Conservation (phyloP, 106 monocot genomes). For the Phalaenopsis equestris region DNA sequence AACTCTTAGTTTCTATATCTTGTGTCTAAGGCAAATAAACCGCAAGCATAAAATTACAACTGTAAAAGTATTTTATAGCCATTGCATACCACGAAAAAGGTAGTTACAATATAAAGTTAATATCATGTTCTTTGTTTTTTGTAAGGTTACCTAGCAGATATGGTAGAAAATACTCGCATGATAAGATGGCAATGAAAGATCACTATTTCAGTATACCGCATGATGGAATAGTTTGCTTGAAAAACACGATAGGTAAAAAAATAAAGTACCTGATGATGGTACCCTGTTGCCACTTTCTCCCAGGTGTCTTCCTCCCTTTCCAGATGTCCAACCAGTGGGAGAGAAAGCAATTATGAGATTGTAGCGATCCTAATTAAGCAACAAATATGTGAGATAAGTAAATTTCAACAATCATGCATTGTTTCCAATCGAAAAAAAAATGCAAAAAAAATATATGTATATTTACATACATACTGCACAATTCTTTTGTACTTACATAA, state of each 20-base stretch:
- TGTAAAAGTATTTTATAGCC: neutral
- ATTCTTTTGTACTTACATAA: no score
- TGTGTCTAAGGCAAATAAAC: neutral
- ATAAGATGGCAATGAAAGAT: neutral
- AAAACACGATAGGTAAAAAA: neutral
- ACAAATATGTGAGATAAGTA: neutral
- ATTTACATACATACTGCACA: no score
- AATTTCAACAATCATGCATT: neutral
- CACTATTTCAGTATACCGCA: neutral
- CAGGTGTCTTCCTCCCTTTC: slow-evolving; percentile 86
- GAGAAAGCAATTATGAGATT: slow-evolving; percentile 94
- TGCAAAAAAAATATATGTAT: no score
- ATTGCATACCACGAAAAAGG: neutral
- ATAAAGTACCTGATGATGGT: slow-evolving; percentile 70
- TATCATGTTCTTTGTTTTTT: neutral
- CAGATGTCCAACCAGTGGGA: slow-evolving; percentile 93
- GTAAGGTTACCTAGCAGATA: neutral
- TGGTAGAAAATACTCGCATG: neutral
- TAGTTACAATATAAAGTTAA: neutral
- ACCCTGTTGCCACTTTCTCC: slow-evolving; percentile 89
- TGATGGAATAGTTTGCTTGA: neutral
- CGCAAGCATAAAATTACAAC: neutral
- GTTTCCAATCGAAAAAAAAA: neutral
- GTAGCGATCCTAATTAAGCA: slow-evolving; percentile 41
- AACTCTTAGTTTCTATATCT: neutral